Evolutionary conservation across 2,329 filamentous ascomycete genomes (phyloP), one percentile per base, ranked within the genome.

Genomic region (Cladosporium sp.): DNA sequence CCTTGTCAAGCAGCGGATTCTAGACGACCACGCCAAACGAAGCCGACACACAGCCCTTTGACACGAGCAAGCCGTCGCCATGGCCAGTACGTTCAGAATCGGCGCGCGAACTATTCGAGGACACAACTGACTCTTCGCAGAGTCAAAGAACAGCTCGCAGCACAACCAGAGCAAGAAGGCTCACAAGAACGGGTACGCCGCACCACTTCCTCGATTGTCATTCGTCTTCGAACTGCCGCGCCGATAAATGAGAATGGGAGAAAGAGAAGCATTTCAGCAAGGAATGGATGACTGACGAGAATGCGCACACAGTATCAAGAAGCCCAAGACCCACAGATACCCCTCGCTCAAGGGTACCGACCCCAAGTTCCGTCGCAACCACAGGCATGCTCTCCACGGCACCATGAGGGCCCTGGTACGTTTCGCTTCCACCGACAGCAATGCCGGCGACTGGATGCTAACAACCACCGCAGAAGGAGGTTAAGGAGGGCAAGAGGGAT

Each of bases 131-230:
- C 55, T 42, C 28, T 52, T 8, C 52, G 54, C 74, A 96, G 91
- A 97, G 84, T 97, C 93, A 71, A 97, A 97, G 90, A 97, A 97
- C 86, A 95, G 89, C 80, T 96, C 92, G 72, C 92, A 97, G 84
- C 90, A 96, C 82, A 96, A 96, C 81, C 87, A 93, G 85, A 84
- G 83, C 76, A 87, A 87, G 82, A 98, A 98, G 88, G 91, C 90
- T 80, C 93, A 98, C 86, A 86, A 87, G 75, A 98, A 98, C 83
- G 93, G 93, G 92, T 96, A 86, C 70, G 86, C 80, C 54, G 19
- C 19, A 49, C 43, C 46, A 49, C 49, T 48, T 18, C 41, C 11
- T 44, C 52, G 40, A 40, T 32, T 11, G 40, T 42, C 56, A 45
- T 48, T 22, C 37, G 31, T 33, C 42, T 48, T 9, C 52, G 31